Evolutionary conservation across 2,329 filamentous ascomycete species (phyloP), one percentile per base, ranked within the genome.

Genomic region (Ophiosphaerella herpotricha): DNA sequence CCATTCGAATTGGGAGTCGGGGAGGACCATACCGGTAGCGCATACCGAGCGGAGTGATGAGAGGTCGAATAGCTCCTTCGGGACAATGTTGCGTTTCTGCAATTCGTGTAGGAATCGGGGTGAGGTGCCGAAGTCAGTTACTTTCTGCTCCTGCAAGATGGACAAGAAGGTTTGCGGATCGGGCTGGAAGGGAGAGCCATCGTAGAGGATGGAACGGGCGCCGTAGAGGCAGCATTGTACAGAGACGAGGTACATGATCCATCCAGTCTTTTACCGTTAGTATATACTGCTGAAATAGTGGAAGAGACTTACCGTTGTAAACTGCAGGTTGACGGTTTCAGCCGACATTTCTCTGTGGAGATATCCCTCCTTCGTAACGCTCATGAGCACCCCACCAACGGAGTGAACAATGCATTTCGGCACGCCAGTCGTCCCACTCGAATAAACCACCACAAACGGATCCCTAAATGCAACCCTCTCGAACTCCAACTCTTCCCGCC

Each of bases 351-450:
- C 75, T 6, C 76, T 70, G 57, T 86, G 82, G 18, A 86, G 64
- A 18, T 67, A 71, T 1, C 75, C 77, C 68, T 95, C 90, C 66
- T 92, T 86, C 35, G 70, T 71, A 2, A 68, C 66, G 41, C 73
- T 89, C 55, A 90, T 55, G 26, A 89, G 70, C 1, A 83, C 74
- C 0, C 87, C 86, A 3, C 88, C 88, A 1, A 84, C 81, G 1
- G 85, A 86, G 69, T 96, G 91, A 2, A 93, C 89, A 55, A 95
- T 94, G 51, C 89, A 91, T 66, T 95, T 95, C 11, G 91, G 91
- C 16, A 83, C 84, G 4, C 91, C 90, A 0, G 91, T 95, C 0
- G 90, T 95, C 2, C 90, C 90, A 1, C 86, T 89, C 0, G 87
- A 83, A 64, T 91, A 95, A 50, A 87, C 89, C 32, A 95, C 82